A percentile compares a stretch with the other conserved stretches of the same genome.
These are phyloP conservation scores for Sordaria brevicollis DNA, from an alignment of 495 filamentous ascomycete genomes.

Conservation along the genomic window DNA sequence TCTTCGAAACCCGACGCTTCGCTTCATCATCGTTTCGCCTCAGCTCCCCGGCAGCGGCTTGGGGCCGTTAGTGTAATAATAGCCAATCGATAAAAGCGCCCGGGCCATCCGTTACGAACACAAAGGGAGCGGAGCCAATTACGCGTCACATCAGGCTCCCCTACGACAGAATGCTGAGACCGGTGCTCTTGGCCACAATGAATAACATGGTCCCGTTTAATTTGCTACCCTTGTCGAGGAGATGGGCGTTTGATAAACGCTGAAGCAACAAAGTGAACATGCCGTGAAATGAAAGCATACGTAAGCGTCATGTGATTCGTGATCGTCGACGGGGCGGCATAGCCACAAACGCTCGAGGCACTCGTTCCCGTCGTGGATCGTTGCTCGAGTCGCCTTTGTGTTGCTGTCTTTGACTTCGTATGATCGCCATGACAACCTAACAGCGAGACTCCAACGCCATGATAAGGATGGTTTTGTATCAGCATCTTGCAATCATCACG, in stretches of 20 bases:
- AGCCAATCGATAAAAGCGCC: not conserved
- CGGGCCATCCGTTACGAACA: not conserved
- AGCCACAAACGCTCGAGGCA: not conserved
- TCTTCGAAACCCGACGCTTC: too few relatives aligned
- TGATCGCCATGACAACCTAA: not conserved
- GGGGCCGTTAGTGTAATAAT: not conserved
- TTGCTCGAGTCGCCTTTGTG: not conserved
- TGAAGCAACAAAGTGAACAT: not conserved
- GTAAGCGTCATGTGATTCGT: not conserved
- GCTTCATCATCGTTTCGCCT: not conserved
- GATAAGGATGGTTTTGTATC: not conserved
- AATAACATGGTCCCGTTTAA: not conserved
- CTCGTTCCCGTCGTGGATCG: not conserved
- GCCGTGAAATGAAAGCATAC: not conserved
- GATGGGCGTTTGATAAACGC: not conserved
- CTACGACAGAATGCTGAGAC: not conserved
- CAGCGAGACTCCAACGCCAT: not conserved
- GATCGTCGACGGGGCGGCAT: not conserved
- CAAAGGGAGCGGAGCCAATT: not conserved
- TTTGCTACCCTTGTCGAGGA: not conserved
- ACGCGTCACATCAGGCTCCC: not conserved
- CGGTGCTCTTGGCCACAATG: not conserved
- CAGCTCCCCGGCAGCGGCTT: not conserved
- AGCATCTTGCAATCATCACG: not conserved
- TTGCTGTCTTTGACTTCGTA: not conserved